Base-by-base conservation (phyloP, 306 rosid species). In the Fagus sylvatica region DNA sequence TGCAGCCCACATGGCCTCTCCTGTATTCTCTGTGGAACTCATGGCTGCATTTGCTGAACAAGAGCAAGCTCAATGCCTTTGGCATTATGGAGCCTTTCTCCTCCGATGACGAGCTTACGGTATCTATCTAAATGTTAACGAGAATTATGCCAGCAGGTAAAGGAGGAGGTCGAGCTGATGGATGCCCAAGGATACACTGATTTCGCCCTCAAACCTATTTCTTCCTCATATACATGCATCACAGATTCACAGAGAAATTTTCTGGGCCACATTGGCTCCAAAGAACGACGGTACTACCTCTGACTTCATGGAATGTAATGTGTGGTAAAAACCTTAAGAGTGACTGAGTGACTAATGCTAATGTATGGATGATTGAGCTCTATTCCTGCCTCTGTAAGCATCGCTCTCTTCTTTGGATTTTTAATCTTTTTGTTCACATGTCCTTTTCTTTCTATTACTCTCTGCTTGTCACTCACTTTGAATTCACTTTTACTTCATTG, bases 181-280 rank as follows among this genome's bases (percentile, higher is more conserved):
- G 80, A 83, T 28, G 83, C 11, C 69, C 15, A 78, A 39, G 89
- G 79, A 19, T 75, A 80, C 17, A 79, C 67, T 39, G 87, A 88
- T 82, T 93, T 93, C n/a, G n/a, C 59, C 97, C 97, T 7, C 98
- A 93, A 69, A 91, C 93, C 6, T 93, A 93, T 83, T 93, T 93
- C 85, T 93, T 91, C 71, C 9, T 87, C 70, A 88, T 88, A 65
- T 93, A 84, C 90, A 88, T 88, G 96, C 89, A 94, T 68, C 79
- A 87, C 28, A 74, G 87, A n/a, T n/a, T n/a, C n/a, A n/a, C n/a
- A n/a, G n/a, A 79, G 74, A 81, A 36, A 85, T 88, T 75, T 93
- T 94, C 61, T 37, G 93, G 88, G 98, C 94, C 30, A 93, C 98
- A 6, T 71, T 91, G 36, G 97, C 97, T 46, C 4, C 90, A 2